phyloP scores from a whole-genome alignment of 2,329 filamentous ascomycete species.

The Aspergillus niger region DNA sequence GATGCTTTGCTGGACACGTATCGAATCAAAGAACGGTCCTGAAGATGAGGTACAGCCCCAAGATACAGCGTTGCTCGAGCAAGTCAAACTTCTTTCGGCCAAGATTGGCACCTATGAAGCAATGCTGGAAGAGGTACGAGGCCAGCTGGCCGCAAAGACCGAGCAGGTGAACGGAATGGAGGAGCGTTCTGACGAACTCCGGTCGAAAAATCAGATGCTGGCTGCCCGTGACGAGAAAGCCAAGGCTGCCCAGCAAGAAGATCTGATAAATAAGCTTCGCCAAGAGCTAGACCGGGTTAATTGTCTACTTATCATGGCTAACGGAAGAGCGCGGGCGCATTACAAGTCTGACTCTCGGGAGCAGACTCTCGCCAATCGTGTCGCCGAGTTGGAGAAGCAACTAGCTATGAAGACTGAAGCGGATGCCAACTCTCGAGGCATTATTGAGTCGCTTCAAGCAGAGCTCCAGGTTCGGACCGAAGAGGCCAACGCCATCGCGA shows the following conservation, averaged over 20 bases:
- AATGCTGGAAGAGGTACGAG: no score
- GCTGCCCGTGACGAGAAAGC: not conserved
- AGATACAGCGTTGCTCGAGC: no score
- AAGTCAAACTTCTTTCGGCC: no score
- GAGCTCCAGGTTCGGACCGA: conserved; percentile 8
- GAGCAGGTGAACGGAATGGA: not conserved
- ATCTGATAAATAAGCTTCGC: not conserved
- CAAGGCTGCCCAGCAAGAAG: not conserved
- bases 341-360: conserved; percentile 4
- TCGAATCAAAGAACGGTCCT: no score
- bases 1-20: no score
- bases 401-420: not conserved
- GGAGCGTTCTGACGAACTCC: not conserved
- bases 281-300: conserved; percentile 9
- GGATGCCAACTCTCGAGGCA: conserved; percentile 2
- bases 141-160: not conserved
- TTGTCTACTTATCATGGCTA: conserved; percentile 2
- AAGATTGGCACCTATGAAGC: no score
- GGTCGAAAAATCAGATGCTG: not conserved
- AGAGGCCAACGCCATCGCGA: conserved; percentile 6
- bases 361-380: conserved; percentile 2
- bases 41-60: no score
- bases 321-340: not conserved
- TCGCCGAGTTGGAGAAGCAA: conserved; percentile 16
- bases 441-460: conserved; percentile 13